Conservation (phyloP, 257 asterid genomes). For the Solanum virginianum region DNA sequence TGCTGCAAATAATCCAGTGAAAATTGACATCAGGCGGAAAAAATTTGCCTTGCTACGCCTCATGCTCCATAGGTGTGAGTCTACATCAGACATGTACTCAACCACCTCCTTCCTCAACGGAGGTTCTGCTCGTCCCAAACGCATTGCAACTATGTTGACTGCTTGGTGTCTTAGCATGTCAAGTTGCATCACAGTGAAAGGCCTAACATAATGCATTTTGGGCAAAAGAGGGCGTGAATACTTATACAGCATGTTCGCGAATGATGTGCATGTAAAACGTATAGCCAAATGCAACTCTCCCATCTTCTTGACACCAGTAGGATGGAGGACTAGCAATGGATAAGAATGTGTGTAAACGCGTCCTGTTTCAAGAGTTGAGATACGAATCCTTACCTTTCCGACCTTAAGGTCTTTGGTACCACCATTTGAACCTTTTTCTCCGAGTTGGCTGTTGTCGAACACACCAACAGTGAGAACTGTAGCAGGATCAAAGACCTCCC, state of each 20-base stretch:
- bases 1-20: conserved; percentile 54
- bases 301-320: conserved; percentile 82
- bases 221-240: conserved; percentile 74
- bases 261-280: conserved; percentile 71
- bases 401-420: conserved; percentile 56
- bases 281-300: conserved; percentile 80
- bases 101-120: conserved; percentile 82
- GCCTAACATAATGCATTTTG: conserved; percentile 78
- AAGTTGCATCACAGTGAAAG: conserved; percentile 67
- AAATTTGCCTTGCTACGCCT: conserved; percentile 87
- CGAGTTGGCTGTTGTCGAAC: conserved; percentile 66
- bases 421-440: conserved; percentile 36
- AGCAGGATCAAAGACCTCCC: conserved; percentile 93
- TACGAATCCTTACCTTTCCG: conserved; percentile 84
- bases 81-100: conserved; percentile 82
- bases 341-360: conserved; percentile 82
- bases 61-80: conserved; percentile 94
- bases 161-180: conserved; percentile 89
- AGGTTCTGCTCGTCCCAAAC: conserved; percentile 76
- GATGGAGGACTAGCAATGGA: conserved; percentile 71
- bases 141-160: conserved; percentile 61
- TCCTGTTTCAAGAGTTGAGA: conserved; percentile 80
- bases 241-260: conserved; percentile 54
- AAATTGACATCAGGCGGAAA: conserved; percentile 73
- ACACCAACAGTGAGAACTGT: conserved; percentile 89